phyloP scores from a whole-genome alignment of 2,329 filamentous ascomycete genomes.

The Periconia digitata region DNA sequence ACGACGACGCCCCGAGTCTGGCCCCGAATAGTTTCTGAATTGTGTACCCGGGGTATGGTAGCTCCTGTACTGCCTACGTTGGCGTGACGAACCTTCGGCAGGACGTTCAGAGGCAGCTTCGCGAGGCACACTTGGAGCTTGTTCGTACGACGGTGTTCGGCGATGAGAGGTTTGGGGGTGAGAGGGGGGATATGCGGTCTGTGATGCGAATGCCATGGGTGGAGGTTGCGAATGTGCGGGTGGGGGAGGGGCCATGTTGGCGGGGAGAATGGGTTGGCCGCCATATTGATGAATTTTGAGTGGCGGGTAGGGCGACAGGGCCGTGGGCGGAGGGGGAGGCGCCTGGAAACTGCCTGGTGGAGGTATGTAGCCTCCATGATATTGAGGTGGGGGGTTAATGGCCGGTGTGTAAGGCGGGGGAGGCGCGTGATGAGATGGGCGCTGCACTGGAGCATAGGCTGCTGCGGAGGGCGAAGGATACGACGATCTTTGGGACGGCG shows the following conservation, averaged over 20 bases:
- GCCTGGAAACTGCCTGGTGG: conserved; percentile 38
- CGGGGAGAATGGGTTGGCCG: conserved; percentile 43
- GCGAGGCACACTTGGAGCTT: conserved; percentile 9
- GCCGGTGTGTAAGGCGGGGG: conserved; percentile 15
- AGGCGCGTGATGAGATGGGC: conserved; percentile 14
- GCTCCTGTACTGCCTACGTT: conserved; percentile 31
- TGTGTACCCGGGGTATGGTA: conserved; percentile 39
- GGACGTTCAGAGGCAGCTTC: conserved; percentile 18
- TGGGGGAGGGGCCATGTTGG: conserved; percentile 37
- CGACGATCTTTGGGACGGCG: conserved; percentile 19
- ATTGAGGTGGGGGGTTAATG: conserved; percentile 23
- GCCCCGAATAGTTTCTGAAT: conserved; percentile 36
- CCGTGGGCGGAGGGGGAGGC: conserved; percentile 30
- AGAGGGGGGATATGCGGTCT: conserved; percentile 11
- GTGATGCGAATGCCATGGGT: conserved; percentile 17
- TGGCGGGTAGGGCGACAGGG: conserved; percentile 28
- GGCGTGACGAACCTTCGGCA: conserved; percentile 26
- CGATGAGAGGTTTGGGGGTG: conserved; percentile 19
- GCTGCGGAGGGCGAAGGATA: conserved; percentile 25
- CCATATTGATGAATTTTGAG: conserved; percentile 44
- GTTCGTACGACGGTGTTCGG: conserved; percentile 19
- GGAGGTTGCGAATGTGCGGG: conserved; percentile 15
- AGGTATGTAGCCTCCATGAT: conserved; percentile 34
- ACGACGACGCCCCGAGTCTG: conserved; percentile 24
- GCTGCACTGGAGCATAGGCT: conserved; percentile 22